phyloP scores from a whole-genome alignment of 208 protist species.

The Wallacemonas rigidus region DNA sequence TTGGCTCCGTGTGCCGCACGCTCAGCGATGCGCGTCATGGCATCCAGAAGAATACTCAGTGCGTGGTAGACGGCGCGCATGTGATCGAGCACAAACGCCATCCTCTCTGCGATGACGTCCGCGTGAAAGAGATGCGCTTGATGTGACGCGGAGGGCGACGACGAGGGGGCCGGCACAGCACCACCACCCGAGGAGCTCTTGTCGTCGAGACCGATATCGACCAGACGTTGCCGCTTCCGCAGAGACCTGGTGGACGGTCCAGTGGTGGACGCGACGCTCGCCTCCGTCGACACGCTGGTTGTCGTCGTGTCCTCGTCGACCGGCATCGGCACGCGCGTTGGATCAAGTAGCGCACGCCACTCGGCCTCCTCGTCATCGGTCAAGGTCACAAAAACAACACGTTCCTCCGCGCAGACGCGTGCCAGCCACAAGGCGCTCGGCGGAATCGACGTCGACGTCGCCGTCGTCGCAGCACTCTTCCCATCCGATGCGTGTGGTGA shows the following conservation, averaged over 20 bases:
- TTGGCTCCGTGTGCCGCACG: not conserved
- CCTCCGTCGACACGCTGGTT: not conserved
- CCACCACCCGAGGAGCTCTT: not conserved
- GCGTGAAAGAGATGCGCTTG: slow-evolving; percentile 18
- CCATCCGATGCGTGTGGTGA: not conserved
- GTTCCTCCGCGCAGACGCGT: not conserved
- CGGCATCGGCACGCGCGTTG: not conserved
- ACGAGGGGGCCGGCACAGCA: no score
- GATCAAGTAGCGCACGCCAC: slow-evolving; percentile 11
- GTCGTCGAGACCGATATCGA: not conserved
- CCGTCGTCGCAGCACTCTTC: not conserved
- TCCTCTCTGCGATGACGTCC: slow-evolving; percentile 50
- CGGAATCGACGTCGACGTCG: slow-evolving; percentile 13
- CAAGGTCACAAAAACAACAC: not conserved
- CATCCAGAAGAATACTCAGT: slow-evolving; percentile 75
- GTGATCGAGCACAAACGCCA: slow-evolving; percentile 77
- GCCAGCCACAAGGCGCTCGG: slow-evolving; percentile 17
- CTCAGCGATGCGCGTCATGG: slow-evolving; percentile 52
- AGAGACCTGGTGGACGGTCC: not conserved
- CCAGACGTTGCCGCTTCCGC: not conserved
- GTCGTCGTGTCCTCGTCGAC: not conserved
- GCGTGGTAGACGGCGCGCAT: slow-evolving; percentile 50
- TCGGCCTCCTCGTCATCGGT: not conserved
- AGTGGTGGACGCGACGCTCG: not conserved
- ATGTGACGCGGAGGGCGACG: not conserved